Evolutionary conservation across 108 stramenopile species (phyloP).

Genomic region (Cyclotella atomus): DNA sequence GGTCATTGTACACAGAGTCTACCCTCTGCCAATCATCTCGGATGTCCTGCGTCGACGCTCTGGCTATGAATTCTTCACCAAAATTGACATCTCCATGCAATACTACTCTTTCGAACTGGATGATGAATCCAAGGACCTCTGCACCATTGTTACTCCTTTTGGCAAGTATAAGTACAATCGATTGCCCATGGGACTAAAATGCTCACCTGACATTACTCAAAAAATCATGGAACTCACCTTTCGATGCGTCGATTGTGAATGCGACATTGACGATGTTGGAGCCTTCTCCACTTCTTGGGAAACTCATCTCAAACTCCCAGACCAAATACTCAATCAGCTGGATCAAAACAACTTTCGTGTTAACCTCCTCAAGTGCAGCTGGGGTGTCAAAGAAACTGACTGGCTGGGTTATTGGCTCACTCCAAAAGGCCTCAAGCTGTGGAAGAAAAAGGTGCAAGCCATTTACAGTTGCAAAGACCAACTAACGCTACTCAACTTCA

Average conservation of each 20-base stretch:
- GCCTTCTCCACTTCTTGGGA: constrained; percentile 39
- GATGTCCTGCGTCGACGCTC: constrained; percentile 32
- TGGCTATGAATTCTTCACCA: constrained; percentile 37
- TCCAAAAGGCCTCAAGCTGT: constrained; percentile 46
- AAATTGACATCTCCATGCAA: constrained; percentile 46
- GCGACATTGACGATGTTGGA: constrained; percentile 64
- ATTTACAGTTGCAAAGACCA: constrained; percentile 40
- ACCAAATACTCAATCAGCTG: constrained; percentile 12
- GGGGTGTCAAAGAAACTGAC: no score
- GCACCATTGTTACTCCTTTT: constrained; percentile 52
- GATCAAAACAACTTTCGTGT: constrained; percentile 24
- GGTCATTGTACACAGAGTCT: constrained; percentile 8
- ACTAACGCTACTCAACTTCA: constrained; percentile 28
- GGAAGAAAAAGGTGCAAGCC: constrained; percentile 49
- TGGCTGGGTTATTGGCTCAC: constrained; percentile 51
- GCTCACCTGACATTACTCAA: constrained; percentile 60
- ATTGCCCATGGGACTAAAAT: constrained; percentile 57
- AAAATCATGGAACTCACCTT: constrained; percentile 44
- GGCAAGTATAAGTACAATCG: constrained; percentile 45
- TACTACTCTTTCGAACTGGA: constrained; percentile 51
- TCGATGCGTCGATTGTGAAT: constrained; percentile 19
- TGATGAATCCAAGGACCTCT: constrained; percentile 16
- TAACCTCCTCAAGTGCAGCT: no score
- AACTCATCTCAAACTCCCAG: constrained; percentile 23
- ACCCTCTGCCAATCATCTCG: constrained; percentile 44